Percentiles rank a stretch among this genome's conserved stretches.
phyloP scores from a whole-genome alignment of 1,284 basidiomycete genomes.

The Ganoderma resinaceum region DNA sequence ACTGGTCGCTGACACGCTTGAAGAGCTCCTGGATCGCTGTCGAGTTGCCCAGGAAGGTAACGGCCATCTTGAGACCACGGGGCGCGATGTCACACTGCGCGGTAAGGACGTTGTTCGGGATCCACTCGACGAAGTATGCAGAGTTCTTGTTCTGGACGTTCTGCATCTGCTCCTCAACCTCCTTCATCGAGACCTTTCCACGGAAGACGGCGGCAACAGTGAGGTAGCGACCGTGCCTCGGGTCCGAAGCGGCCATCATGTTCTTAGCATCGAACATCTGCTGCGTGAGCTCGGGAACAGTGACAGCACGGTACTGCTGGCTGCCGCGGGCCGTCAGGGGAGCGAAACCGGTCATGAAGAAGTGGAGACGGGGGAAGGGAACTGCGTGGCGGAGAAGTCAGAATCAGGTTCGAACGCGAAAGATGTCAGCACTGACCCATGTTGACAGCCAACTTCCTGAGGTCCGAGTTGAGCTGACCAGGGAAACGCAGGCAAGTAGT shows the following conservation, averaged over 20 bases:
- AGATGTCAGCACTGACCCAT: slow-evolving; percentile 71
- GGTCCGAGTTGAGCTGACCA: slow-evolving; percentile 97
- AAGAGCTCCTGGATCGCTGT: slow-evolving; percentile 98
- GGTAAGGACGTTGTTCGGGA: slow-evolving; percentile 96
- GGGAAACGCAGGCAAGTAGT: slow-evolving; percentile 98
- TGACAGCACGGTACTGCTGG: slow-evolving; percentile 93
- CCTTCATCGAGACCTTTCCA: slow-evolving; percentile 98
- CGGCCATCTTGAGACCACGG: slow-evolving; percentile 93
- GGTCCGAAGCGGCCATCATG: slow-evolving; percentile 98
- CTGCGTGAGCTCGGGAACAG: slow-evolving; percentile 94
- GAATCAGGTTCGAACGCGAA: background rate
- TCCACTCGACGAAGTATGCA: slow-evolving; percentile 99
- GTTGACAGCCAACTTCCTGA: slow-evolving; percentile 97
- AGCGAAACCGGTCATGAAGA: slow-evolving; percentile 99
- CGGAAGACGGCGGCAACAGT: slow-evolving; percentile 98
- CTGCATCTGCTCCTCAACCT: slow-evolving; percentile 99
- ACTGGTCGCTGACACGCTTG: slow-evolving; percentile 97
- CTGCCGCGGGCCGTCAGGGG: slow-evolving; percentile 94
- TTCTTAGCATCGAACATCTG: slow-evolving; percentile 99
- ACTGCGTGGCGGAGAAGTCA: slow-evolving; percentile 50
- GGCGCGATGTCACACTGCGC: slow-evolving; percentile 97
- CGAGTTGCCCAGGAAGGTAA: slow-evolving; percentile 97
- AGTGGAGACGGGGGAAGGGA: slow-evolving; percentile 98
- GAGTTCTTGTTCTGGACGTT: slow-evolving; percentile 98
- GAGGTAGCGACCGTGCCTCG: slow-evolving; percentile 93